These are phyloP conservation scores for Penicillium palitans DNA, from an alignment of 2,329 filamentous ascomycete species.

Conservation along the genomic window DNA sequence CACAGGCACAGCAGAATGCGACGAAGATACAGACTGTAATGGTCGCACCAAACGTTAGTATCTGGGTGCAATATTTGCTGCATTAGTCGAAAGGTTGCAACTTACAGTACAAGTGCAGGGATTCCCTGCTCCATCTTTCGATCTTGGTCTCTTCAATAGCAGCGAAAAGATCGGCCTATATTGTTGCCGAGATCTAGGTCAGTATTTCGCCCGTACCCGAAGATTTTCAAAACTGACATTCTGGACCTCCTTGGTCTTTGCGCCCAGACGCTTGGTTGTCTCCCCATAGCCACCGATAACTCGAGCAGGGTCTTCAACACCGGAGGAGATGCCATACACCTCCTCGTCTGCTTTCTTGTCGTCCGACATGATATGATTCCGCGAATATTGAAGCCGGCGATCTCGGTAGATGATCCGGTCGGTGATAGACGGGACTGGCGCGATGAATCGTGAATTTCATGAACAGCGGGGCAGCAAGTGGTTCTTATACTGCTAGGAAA, in stretches of 20 bases:
- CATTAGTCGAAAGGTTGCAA: not conserved
- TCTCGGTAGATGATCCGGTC: slow-evolving; percentile 1
- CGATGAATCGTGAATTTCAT: slow-evolving; percentile 7
- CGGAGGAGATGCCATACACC: slow-evolving; percentile 23
- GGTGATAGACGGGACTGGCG: slow-evolving; percentile 4
- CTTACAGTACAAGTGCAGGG: slow-evolving; percentile 35
- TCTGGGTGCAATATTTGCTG: slow-evolving; percentile 14
- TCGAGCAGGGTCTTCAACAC: slow-evolving; percentile 17
- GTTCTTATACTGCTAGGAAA: slow-evolving; percentile 22
- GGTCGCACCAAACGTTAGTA: not conserved
- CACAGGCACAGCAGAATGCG: slow-evolving; percentile 37
- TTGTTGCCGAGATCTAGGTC: not conserved
- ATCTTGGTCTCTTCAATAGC: slow-evolving; percentile 51
- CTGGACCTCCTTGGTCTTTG: slow-evolving; percentile 45
- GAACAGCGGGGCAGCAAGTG: slow-evolving; percentile 11
- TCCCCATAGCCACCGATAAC: slow-evolving; percentile 24
- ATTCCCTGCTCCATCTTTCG: slow-evolving; percentile 30
- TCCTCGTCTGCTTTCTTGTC: slow-evolving; percentile 19
- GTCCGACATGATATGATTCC: slow-evolving; percentile 20
- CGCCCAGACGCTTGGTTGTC: slow-evolving; percentile 30
- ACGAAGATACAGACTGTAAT: slow-evolving; percentile 46
- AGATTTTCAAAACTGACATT: slow-evolving; percentile 36
- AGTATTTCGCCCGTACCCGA: not conserved
- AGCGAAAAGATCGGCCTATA: slow-evolving; percentile 52
- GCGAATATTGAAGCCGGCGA: not conserved